Base-by-base conservation (phyloP, 768 basidiomycete genomes). In the Termitomyces sp. region DNA sequence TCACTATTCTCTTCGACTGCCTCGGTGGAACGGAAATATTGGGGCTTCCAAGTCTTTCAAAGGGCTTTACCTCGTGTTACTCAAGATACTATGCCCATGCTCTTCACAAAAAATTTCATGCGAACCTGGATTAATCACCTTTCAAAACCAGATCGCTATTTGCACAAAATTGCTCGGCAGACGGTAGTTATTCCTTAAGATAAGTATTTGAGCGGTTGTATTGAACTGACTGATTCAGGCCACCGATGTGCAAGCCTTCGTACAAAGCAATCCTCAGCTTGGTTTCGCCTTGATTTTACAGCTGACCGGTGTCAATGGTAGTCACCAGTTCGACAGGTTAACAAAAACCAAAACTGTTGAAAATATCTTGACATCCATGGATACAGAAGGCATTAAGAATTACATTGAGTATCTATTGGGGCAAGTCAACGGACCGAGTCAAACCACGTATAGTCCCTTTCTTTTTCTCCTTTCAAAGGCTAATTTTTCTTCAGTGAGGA, bases 101-200 rank as follows among this genome's bases (percentile, higher is more conserved):
- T 98, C 34, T 95, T 99, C 70, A 95, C 92, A 20, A 89, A 88
- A 65, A 95, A 97, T 70, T 91, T 97, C 67, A 95, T 98, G 90
- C 87, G 94, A 37, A 88, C 89, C 37, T 96, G 95, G 93, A 95
- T 96, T 59, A 96, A 96, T 68, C 95, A 98, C 71, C 79, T 99
- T 22, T 90, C 93, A 0, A 87, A 91, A 54, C 81, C 80, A 45
- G 95, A 98, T 71, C 83, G 94, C 51, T 89, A 94, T 68, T 74
- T 98, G 46, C 91, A 96, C 76, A 95, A 93, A 72, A 87, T 89
- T 18, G 93, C 96, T 2, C 82, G 82, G 57, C 86, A 91, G 70
- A 87, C 93, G 68, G 96, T 91, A 64, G 44, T 36, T 48, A 13
- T 53, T 7, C n/a, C 6, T 22, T 5, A 34, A 42, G 49, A 18